These are phyloP conservation scores for Botrytis tulipae DNA, from an alignment of 2,329 filamentous ascomycete genomes.

Conservation along the genomic window DNA sequence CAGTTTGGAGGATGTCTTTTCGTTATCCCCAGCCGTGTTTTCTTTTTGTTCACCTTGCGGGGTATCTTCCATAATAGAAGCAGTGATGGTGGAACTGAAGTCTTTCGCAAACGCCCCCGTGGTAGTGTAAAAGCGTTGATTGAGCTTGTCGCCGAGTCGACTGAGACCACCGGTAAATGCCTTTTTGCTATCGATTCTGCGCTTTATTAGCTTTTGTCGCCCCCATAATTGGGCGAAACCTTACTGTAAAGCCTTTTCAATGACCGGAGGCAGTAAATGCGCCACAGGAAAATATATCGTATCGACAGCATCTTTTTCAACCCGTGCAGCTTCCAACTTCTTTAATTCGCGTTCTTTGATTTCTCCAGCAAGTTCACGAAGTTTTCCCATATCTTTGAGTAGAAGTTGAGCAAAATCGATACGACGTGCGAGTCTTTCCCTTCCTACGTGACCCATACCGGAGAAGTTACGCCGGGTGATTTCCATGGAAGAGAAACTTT, in stretches of 20 bases:
- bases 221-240: constrained; percentile 42
- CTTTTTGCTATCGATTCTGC: constrained; percentile 61
- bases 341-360: constrained; percentile 73
- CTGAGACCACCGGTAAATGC: constrained; percentile 55
- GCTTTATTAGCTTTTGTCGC: constrained; percentile 41
- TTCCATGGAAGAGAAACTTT: constrained; percentile 96
- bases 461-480: constrained; percentile 92
- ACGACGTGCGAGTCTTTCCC: constrained; percentile 71
- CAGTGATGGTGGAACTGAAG: constrained; percentile 53
- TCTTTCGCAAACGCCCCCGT: constrained; percentile 57
- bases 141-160: constrained; percentile 51
- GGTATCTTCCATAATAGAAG: constrained; percentile 44
- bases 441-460: constrained; percentile 86
- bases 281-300: constrained; percentile 88
- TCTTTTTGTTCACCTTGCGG: not conserved
- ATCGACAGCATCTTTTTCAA: constrained; percentile 78
- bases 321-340: constrained; percentile 73
- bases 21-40: constrained; percentile 35
- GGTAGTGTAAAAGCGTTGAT: constrained; percentile 55
- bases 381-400: constrained; percentile 71
- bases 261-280: constrained; percentile 70
- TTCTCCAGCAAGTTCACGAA: constrained; percentile 67
- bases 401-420: constrained; percentile 84
- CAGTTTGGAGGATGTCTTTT: constrained; percentile 38
- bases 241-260: constrained; percentile 80